A percentile compares a stretch with the other conserved stretches of the same genome.
These are phyloP conservation scores for Calonectria pauciramosa DNA, from an alignment of 2,329 filamentous ascomycete genomes.

Conservation along the genomic window DNA sequence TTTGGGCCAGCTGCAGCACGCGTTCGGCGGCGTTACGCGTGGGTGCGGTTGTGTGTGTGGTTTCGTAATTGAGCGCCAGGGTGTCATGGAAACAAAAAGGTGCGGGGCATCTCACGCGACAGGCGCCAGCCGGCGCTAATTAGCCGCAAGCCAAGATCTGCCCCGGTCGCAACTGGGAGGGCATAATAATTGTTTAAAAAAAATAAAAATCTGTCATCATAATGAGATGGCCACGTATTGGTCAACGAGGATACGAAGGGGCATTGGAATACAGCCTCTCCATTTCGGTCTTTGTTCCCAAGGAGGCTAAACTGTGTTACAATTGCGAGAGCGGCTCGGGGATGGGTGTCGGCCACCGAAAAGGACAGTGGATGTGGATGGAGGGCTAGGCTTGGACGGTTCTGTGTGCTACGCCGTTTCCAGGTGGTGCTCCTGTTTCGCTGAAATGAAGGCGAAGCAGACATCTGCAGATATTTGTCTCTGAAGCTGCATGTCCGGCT, in stretches of 20 bases:
- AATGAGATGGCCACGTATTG: slow-evolving; percentile 11
- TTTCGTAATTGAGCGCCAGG: slow-evolving; percentile 33
- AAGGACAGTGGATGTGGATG: slow-evolving; percentile 13
- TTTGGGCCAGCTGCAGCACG: slow-evolving; percentile 48
- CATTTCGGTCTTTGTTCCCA: background rate
- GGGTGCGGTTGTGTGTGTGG: slow-evolving; percentile 14
- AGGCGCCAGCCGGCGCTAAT: slow-evolving; percentile 40
- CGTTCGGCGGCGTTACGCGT: slow-evolving; percentile 32
- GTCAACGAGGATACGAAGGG: slow-evolving; percentile 15
- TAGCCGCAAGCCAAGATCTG: slow-evolving; percentile 38
- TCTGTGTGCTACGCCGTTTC: slow-evolving; percentile 22
- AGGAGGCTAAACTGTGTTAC: slow-evolving; percentile 17
- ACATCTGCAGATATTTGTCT: slow-evolving; percentile 29
- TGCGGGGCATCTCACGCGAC: slow-evolving; percentile 38
- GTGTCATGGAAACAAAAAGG: slow-evolving; percentile 26
- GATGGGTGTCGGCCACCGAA: slow-evolving; percentile 26
- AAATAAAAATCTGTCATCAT: slow-evolving; percentile 5
- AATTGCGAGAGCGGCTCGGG: slow-evolving; percentile 37
- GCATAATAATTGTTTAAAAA: slow-evolving; percentile 9
- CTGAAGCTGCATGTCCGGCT: slow-evolving; percentile 29
- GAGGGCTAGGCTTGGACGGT: slow-evolving; percentile 9
- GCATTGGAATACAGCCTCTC: background rate
- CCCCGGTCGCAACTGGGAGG: slow-evolving; percentile 5
- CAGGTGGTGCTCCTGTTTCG: slow-evolving; percentile 34
- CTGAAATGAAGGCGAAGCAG: slow-evolving; percentile 34